A percentile compares a stretch with the other conserved stretches of the same genome.
Evolutionary conservation across 441 rosid species (phyloP).

Genomic region (Syzygium syzygioides): DNA sequence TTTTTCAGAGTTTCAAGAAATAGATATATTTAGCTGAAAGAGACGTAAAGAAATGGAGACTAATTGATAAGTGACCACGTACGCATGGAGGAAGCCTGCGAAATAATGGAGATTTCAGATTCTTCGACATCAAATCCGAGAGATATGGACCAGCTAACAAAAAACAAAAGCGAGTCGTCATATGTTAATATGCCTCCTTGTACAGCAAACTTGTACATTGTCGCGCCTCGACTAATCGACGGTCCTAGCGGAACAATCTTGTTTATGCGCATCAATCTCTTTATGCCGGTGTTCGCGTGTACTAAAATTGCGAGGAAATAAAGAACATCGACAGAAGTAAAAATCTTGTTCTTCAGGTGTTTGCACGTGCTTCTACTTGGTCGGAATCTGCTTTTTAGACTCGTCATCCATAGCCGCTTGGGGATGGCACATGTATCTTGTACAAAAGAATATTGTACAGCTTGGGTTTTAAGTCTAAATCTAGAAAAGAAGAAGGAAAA

Average conservation of each 20-base stretch:
- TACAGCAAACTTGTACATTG: not conserved
- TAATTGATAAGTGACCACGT: not conserved
- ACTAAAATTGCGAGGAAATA: not conserved
- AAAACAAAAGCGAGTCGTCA: not conserved
- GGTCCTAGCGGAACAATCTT: not conserved
- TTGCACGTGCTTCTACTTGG: too few species aligned
- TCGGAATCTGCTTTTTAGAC: too few species aligned
- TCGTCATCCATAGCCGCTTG: not conserved
- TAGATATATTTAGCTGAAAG: not conserved
- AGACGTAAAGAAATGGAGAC: not conserved
- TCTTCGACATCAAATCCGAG: not conserved
- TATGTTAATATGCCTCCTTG: not conserved
- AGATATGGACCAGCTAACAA: not conserved
- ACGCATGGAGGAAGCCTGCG: not conserved
- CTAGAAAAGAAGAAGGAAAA: not conserved
- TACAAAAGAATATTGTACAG: not conserved
- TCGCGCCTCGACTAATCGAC: not conserved
- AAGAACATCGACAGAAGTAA: not conserved
- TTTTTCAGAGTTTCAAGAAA: not conserved
- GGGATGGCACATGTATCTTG: not conserved
- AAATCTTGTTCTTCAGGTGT: not conserved
- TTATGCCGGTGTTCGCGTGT: not conserved
- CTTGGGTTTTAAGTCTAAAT: not conserved
- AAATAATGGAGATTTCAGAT: not conserved
- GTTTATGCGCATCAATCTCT: not conserved